Evolutionary conservation across 805 yeast genomes (phyloP), one percentile per base, ranked within the genome.

Genomic region (Schwanniomyces polymorphus): DNA sequence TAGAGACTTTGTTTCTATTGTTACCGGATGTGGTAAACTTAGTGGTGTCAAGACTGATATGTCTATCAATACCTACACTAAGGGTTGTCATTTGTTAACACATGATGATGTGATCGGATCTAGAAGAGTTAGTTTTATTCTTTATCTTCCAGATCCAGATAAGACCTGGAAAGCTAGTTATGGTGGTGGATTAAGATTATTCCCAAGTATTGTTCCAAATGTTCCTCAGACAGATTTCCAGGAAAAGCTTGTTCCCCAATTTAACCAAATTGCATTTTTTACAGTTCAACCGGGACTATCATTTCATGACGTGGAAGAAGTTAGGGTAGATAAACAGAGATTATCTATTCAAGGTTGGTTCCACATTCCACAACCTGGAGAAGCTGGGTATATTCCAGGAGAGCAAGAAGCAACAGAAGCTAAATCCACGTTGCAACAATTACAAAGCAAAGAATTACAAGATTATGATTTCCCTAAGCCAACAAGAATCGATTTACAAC

Each of bases 101-200:
- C 99, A 94, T 63, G 99, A 94, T 68, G 99, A 94, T 64, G 99
- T 94, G 27, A 94, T 94, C 62, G 99, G 98, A 1, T 85, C 97
- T 1, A 76, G 99, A 62, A 75, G 97, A 48, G 91, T 94, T 27
- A 88, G 97, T 56, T 94, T 91, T 60, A 95, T 95, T 52, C 72
- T 95, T 43, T 94, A 94, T 63, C 70, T 94, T 63, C 96, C 97
- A 0, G 97, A 91, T 39, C 97, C 98, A 1, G 94, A 88, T 52
- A 83, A 84, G 49, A 70, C 70, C 1, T 94, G 99, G 99, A 84
- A 91, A 55, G 82, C 90, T 1, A 86, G 85, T 54, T 91, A 91
- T 72, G 99, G 99, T 29, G 99, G 99, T 23, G 90, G 92, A 0
- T 70, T 94, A 47, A 75, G 98, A 51, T 71, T 94, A 42, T 92